A percentile compares a stretch with the other conserved stretches of the same genome.
Evolutionary conservation across 2,329 filamentous ascomycete species (phyloP).

Genomic region (Claviceps purpurea): DNA sequence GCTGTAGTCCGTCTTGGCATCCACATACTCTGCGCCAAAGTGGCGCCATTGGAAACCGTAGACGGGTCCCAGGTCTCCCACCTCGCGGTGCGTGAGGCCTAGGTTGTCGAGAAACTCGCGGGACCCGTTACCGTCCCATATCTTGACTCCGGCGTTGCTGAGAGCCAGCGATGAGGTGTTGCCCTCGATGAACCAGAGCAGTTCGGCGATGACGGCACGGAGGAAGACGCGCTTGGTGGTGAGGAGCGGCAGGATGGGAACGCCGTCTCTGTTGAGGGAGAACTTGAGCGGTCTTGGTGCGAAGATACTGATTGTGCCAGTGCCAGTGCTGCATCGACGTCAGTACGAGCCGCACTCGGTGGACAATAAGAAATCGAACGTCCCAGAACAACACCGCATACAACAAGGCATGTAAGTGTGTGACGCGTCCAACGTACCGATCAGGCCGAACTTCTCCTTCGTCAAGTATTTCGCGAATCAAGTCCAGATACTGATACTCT

Average conservation of each 20-base stretch:
- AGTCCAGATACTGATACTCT: slow-evolving; percentile 85
- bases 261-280: slow-evolving; percentile 50
- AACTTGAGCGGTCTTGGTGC: slow-evolving; percentile 81
- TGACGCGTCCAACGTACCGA: slow-evolving; percentile 34
- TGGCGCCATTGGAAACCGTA: slow-evolving; percentile 99
- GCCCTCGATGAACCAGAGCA: slow-evolving; percentile 90
- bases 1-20: slow-evolving; percentile 66
- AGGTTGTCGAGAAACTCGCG: slow-evolving; percentile 80
- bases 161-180: slow-evolving; percentile 69
- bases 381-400: background rate
- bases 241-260: slow-evolving; percentile 72
- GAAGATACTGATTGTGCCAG: slow-evolving; percentile 81
- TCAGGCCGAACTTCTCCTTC: slow-evolving; percentile 82
- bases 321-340: slow-evolving; percentile 58
- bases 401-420: background rate
- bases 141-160: slow-evolving; percentile 72
- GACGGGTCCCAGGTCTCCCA: slow-evolving; percentile 84
- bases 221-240: slow-evolving; percentile 96
- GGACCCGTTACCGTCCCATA: slow-evolving; percentile 96
- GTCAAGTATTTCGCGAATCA: slow-evolving; percentile 73
- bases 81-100: slow-evolving; percentile 67
- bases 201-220: slow-evolving; percentile 77
- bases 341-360: background rate
- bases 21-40: slow-evolving; percentile 83
- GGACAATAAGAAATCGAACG: background rate